These are phyloP conservation scores for Cyberlindnera galapagoensis DNA, from an alignment of 805 yeast genomes.

Conservation along the genomic window DNA sequence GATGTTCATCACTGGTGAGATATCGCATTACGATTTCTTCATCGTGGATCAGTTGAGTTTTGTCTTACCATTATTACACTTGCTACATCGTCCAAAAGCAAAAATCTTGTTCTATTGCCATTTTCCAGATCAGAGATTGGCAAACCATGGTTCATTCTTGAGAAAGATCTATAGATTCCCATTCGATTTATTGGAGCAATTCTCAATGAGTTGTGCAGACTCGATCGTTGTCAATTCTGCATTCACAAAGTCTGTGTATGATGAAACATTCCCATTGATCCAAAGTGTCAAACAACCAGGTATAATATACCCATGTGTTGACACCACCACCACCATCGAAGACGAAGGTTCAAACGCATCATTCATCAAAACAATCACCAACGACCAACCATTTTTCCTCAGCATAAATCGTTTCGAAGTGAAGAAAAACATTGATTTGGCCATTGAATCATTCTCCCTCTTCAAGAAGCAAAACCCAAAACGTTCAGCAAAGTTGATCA, in stretches of 20 bases:
- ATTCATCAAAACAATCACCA: conserved; percentile 14
- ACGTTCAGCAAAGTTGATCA: conserved; percentile 43
- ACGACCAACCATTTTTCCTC: conserved; percentile 38
- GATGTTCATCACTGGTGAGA: conserved; percentile 40
- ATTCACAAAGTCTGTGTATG: conserved; percentile 70
- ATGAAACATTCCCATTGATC: conserved; percentile 48
- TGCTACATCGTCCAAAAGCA: conserved; percentile 34
- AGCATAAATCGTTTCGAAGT: conserved; percentile 87
- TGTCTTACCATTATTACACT: conserved; percentile 65
- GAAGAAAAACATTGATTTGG: conserved; percentile 76
- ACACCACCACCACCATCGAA: conserved; percentile 30
- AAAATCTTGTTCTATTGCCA: conserved; percentile 86
- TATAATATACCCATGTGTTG: conserved; percentile 60
- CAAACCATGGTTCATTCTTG: conserved; percentile 47
- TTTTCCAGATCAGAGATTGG: conserved; percentile 84
- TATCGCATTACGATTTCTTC: conserved; percentile 55
- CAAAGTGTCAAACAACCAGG: conserved; percentile 24
- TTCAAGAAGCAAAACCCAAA: conserved; percentile 29
- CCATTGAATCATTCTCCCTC: conserved; percentile 58
- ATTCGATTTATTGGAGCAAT: conserved; percentile 78
- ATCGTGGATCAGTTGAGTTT: conserved; percentile 86
- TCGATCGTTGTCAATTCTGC: conserved; percentile 79
- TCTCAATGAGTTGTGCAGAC: conserved; percentile 73
- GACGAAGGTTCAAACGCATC: conserved; percentile 11
- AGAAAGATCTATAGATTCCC: conserved; percentile 70